Evolutionary conservation across 495 filamentous ascomycete genomes (phyloP).

Genomic region (Daldinia vernicosa): DNA sequence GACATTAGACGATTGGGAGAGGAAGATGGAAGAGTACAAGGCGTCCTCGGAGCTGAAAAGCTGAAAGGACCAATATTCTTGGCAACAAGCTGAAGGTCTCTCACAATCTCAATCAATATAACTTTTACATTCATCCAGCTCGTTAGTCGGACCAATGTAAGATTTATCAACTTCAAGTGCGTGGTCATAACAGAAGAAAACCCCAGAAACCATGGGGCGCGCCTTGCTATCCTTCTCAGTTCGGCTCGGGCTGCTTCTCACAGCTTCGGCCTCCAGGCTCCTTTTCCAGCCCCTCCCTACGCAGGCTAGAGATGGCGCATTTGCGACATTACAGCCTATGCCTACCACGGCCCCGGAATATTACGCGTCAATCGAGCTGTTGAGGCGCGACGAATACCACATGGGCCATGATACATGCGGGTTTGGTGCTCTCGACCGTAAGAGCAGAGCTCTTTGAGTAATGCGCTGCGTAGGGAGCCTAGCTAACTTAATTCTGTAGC

Average conservation of each 20-base stretch:
- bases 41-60: slow-evolving; percentile 15
- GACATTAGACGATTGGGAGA: neutral
- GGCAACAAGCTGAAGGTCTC: slow-evolving; percentile 15
- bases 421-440: slow-evolving; percentile 28
- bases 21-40: neutral
- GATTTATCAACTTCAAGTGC: neutral
- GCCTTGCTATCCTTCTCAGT: slow-evolving; percentile 11
- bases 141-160: neutral
- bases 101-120: slow-evolving; percentile 4
- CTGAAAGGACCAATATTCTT: slow-evolving; percentile 21
- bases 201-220: slow-evolving; percentile 12
- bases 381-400: slow-evolving; percentile 24
- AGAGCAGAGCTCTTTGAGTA: neutral
- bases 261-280: slow-evolving; percentile 25
- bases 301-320: slow-evolving; percentile 27
- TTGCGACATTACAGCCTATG: slow-evolving; percentile 1
- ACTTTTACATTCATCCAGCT: neutral
- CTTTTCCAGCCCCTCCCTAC: slow-evolving; percentile 15
- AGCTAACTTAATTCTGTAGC: slow-evolving; percentile 19
- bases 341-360: slow-evolving; percentile 28
- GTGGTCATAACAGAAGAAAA: neutral
- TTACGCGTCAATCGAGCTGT: slow-evolving; percentile 23
- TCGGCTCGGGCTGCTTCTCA: slow-evolving; percentile 12
- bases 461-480: neutral
- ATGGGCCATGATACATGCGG: slow-evolving; percentile 40